Conservation (phyloP, 2,329 filamentous ascomycete genomes). For the Aspergillus niger region DNA sequence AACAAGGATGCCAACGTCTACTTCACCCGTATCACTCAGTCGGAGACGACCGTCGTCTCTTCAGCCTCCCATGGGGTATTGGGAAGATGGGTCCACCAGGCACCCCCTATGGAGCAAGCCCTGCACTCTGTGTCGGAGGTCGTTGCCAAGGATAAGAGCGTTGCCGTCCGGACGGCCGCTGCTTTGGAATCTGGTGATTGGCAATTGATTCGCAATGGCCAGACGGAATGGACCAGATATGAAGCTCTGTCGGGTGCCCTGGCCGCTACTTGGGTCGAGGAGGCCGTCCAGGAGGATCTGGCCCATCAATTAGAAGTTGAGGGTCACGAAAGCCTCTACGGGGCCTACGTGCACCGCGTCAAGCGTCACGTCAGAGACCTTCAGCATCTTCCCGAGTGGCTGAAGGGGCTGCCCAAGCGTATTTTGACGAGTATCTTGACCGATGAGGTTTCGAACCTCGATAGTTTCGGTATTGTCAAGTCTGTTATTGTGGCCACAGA, state of each 20-base stretch:
- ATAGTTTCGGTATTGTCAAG: conserved; percentile 84
- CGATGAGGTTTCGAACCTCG: conserved; percentile 55
- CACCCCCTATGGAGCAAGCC: conserved; percentile 49
- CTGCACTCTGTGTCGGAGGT: conserved; percentile 80
- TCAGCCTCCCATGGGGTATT: conserved; percentile 76
- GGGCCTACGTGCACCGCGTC: conserved; percentile 86
- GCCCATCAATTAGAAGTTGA: conserved; percentile 83
- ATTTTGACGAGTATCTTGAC: conserved; percentile 65
- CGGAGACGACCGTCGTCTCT: conserved; percentile 72
- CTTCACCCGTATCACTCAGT: conserved; percentile 78
- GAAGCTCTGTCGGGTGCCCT: conserved; percentile 81
- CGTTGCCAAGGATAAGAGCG: conserved; percentile 69
- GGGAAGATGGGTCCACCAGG: conserved; percentile 68
- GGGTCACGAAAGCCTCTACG: conserved; percentile 74
- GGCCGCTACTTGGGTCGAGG: conserved; percentile 77
- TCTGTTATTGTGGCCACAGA: conserved; percentile 77
- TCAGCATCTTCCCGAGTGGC: conserved; percentile 68
- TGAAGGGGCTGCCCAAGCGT: conserved; percentile 68
- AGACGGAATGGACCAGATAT: conserved; percentile 74
- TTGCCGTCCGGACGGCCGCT: conserved; percentile 76
- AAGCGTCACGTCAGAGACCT: conserved; percentile 80
- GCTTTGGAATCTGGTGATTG: conserved; percentile 70
- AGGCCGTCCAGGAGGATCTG: conserved; percentile 71
- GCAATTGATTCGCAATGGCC: conserved; percentile 80
- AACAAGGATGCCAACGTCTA: conserved; percentile 79